These are phyloP conservation scores for Dujonia santamariae DNA, from an alignment of 1,139 yeast genomes.

Conservation along the genomic window DNA sequence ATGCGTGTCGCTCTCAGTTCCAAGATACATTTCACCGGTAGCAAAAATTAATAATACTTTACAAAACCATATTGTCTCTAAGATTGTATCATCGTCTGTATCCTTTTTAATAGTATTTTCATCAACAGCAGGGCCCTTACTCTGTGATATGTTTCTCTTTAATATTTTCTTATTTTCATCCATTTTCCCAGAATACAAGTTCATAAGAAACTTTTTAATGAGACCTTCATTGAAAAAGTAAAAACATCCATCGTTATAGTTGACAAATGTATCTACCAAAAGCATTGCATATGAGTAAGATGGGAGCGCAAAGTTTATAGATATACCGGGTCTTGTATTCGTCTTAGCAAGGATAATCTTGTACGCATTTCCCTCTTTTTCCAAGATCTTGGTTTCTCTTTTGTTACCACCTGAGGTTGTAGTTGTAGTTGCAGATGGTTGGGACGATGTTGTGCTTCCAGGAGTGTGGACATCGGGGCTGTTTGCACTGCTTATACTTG, in stretches of 20 bases:
- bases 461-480: slow-evolving; percentile 1
- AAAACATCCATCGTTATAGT: slow-evolving; percentile 81
- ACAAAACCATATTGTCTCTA: slow-evolving; percentile 80
- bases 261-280: slow-evolving; percentile 71
- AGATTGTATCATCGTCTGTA: slow-evolving; percentile 53
- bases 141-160: slow-evolving; percentile 34
- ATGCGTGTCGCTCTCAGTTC: slow-evolving; percentile 56
- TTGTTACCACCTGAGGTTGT: slow-evolving; percentile 11
- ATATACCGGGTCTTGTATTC: slow-evolving; percentile 62
- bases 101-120: slow-evolving; percentile 44
- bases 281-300: slow-evolving; percentile 75
- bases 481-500: slow-evolving; percentile 9
- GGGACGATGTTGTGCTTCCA: slow-evolving; percentile 6
- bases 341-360: slow-evolving; percentile 66
- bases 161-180: slow-evolving; percentile 39
- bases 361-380: slow-evolving; percentile 74
- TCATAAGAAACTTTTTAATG: slow-evolving; percentile 61
- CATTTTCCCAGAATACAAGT: slow-evolving; percentile 51
- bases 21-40: slow-evolving; percentile 81
- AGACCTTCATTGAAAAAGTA: slow-evolving; percentile 83
- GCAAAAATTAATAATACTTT: slow-evolving; percentile 74
- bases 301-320: slow-evolving; percentile 69
- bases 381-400: slow-evolving; percentile 48
- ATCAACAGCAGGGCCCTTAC: slow-evolving; percentile 32
- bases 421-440: slow-evolving; percentile 10